Evolutionary conservation across 2,329 filamentous ascomycete genomes (phyloP).

Genomic region (Biscogniauxia sp.): DNA sequence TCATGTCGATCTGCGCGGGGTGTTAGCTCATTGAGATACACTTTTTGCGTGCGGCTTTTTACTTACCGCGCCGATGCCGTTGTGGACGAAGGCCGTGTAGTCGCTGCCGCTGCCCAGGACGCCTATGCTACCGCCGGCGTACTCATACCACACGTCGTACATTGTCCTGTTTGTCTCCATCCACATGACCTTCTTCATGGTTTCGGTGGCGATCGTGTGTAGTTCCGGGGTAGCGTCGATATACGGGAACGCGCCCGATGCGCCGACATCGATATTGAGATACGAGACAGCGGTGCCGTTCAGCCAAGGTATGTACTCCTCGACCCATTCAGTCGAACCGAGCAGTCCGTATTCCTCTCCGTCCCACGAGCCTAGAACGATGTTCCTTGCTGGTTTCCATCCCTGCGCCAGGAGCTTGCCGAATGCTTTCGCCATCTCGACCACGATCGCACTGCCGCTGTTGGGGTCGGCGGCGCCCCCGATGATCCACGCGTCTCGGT

Average conservation of each 20-base stretch:
- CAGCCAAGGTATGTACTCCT: slow-evolving; percentile 78
- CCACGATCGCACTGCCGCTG: slow-evolving; percentile 72
- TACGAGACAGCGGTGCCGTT: slow-evolving; percentile 69
- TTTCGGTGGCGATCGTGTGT: slow-evolving; percentile 62
- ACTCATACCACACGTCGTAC: slow-evolving; percentile 41
- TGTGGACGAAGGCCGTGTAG: slow-evolving; percentile 65
- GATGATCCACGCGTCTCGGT: slow-evolving; percentile 79
- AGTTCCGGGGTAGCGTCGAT: slow-evolving; percentile 64
- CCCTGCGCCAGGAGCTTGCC: slow-evolving; percentile 67
- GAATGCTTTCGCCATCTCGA: slow-evolving; percentile 72
- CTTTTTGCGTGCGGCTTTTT: slow-evolving; percentile 31
- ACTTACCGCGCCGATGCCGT: slow-evolving; percentile 40
- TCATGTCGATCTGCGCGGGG: slow-evolving; percentile 53
- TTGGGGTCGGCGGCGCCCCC: slow-evolving; percentile 86
- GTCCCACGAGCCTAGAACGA: slow-evolving; percentile 72
- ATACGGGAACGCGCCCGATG: slow-evolving; percentile 54
- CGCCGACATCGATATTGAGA: slow-evolving; percentile 75
- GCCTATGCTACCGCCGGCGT: slow-evolving; percentile 46
- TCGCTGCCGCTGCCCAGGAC: slow-evolving; percentile 66
- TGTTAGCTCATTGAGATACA: slow-evolving; percentile 20
- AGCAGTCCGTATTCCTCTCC: slow-evolving; percentile 77
- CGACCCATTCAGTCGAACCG: slow-evolving; percentile 83
- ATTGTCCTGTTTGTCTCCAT: slow-evolving; percentile 41
- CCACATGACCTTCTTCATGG: slow-evolving; percentile 62
- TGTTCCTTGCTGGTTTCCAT: slow-evolving; percentile 77